phyloP scores from a whole-genome alignment of 768 basidiomycete genomes.

The Leccinum uliginosum region DNA sequence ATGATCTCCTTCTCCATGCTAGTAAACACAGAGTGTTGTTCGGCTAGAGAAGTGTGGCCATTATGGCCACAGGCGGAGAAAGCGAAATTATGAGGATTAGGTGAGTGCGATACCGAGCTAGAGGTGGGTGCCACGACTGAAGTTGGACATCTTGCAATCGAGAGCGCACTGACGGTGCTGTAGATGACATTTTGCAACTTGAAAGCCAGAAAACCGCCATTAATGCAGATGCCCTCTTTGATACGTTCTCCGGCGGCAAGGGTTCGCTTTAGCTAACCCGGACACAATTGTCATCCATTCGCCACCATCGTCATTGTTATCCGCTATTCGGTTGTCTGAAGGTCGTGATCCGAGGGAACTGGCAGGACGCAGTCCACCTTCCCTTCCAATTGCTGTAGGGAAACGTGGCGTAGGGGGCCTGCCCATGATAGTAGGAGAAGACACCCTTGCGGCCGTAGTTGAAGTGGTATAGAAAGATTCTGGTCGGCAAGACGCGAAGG shows the following conservation, averaged over 20 bases:
- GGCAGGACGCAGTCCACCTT: conserved; percentile 62
- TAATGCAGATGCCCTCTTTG: conserved; percentile 99
- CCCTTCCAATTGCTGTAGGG: conserved; percentile 66
- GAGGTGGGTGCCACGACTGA: conserved; percentile 70
- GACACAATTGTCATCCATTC: conserved; percentile 90
- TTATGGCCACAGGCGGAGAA: conserved; percentile 47
- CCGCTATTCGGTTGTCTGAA: conserved; percentile 37
- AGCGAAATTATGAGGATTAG: conserved; percentile 53
- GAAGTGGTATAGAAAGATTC: conserved; percentile 63
- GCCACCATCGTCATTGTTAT: conserved; percentile 58
- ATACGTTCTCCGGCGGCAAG: conserved; percentile 94
- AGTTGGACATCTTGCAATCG: conserved; percentile 79
- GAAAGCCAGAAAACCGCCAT: conserved; percentile 95
- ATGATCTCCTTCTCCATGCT: conserved; percentile 94
- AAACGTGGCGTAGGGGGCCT: conserved; percentile 80
- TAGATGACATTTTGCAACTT: conserved; percentile 98
- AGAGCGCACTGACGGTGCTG: conserved; percentile 83
- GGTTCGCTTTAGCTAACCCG: conserved; percentile 98
- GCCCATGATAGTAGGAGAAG: conserved; percentile 66
- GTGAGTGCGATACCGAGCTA: conserved; percentile 63
- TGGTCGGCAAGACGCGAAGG: conserved; percentile 76
- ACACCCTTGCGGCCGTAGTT: conserved; percentile 39
- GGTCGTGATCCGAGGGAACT: conserved; percentile 72
- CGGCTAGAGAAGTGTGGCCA: conserved; percentile 25
- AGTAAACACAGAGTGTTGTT: conserved; percentile 76